These are phyloP conservation scores for Fusarium burgessii DNA, from an alignment of 2,329 filamentous ascomycete genomes.

Conservation along the genomic window DNA sequence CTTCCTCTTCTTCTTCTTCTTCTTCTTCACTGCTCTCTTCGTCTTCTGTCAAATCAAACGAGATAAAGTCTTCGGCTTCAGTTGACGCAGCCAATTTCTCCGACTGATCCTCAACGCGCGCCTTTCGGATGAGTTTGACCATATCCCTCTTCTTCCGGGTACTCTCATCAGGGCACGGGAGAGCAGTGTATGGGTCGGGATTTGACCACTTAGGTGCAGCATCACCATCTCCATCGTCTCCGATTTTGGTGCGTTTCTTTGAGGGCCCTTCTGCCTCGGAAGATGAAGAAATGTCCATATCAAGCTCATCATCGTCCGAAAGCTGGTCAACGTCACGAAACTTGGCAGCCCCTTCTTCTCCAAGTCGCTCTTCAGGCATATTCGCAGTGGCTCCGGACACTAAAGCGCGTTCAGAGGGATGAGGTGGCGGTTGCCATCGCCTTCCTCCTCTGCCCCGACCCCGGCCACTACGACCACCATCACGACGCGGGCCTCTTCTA, in stretches of 20 bases:
- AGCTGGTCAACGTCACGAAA: conserved; percentile 68
- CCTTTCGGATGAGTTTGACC: conserved; percentile 91
- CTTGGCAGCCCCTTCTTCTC: conserved; percentile 61
- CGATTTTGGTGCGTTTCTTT: conserved; percentile 51
- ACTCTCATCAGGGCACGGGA: conserved; percentile 82
- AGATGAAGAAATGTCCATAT: conserved; percentile 70
- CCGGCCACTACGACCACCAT: conserved; percentile 43
- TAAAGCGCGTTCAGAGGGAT: conserved; percentile 63
- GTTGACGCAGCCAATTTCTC: conserved; percentile 64
- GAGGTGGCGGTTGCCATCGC: conserved; percentile 55
- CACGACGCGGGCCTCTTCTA: conserved; percentile 41
- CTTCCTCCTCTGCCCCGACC: conserved; percentile 45
- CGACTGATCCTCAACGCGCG: conserved; percentile 71
- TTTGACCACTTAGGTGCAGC: conserved; percentile 89
- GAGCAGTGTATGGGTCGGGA: conserved; percentile 89
- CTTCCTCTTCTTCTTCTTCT: too few species aligned
- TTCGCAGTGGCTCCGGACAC: conserved; percentile 58
- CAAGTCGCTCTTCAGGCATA: conserved; percentile 60
- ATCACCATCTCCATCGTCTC: conserved; percentile 53
- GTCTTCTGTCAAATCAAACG: conserved; percentile 76
- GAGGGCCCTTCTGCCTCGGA: conserved; percentile 55
- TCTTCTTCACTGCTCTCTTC: conserved; percentile 54
- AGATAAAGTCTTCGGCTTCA: conserved; percentile 87
- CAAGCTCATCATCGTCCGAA: conserved; percentile 72
- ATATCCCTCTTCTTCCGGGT: conserved; percentile 85